Evolutionary conservation across 2,329 filamentous ascomycete genomes (phyloP), one percentile per base, ranked within the genome.

Genomic region (Aspergillus novoparasiticus): DNA sequence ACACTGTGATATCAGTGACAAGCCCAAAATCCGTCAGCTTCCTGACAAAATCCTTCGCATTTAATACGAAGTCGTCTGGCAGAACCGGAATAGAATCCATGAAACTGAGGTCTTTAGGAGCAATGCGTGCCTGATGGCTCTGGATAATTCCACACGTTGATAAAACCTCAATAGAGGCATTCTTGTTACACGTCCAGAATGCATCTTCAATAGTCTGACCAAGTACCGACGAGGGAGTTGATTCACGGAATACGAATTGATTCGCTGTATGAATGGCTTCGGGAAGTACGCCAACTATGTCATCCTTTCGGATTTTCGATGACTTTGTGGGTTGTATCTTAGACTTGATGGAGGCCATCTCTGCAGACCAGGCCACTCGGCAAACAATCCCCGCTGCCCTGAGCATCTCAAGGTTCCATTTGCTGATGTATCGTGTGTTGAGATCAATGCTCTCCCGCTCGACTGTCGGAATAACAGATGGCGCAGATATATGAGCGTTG

Each of bases 381-480:
- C 93, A 91, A 67, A 96, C 89, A 68, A 99, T 93, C 46, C 95
- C 95, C 21, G 94, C 92, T 34, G 94, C 91, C 50, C 94, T 88
- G 45, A 99, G 83, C 84, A 99, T 92, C 75, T 98, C 95, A 26
- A 92, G 85, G 72, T 99, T 99, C 96, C 95, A 99, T 19, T 89
- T 93, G 66, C 93, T 90, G 19, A 99, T 94, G 84, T 93, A 97
- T 61, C 94, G 88, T 19, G 95, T 96, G 75, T 99, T 98, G 66
- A 99, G 84, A 77, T 99, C 95, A 62, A 99, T 97, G 59, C 93
- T 95, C 75, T 99, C 95, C 74, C 95, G 89, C 78, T 99, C 95
- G 2, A 99, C 96, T 0, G 95, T 99, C 0, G 95, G 95, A 62
- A 99, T 99, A 16, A 99, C 89, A 0, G 94, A 97, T 1, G 94